Evolutionary conservation across 257 asterid genomes (phyloP), one percentile per base, ranked within the genome.

Genomic region (Euphrasia confusa): DNA sequence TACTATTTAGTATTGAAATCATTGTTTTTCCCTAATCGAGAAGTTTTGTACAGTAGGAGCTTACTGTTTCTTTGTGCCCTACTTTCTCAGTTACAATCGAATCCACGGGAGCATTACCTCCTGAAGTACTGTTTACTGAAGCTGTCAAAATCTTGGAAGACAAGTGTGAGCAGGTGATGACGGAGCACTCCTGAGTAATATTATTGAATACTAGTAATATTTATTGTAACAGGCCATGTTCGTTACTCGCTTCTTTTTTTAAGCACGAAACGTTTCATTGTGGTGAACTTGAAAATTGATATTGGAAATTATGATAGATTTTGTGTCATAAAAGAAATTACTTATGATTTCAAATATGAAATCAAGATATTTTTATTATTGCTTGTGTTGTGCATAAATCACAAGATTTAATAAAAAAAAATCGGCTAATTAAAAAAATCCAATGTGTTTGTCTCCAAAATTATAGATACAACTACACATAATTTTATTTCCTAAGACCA

Each of bases 71-170:
- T 13, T 54, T 10, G n/a, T 24, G 58, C 39, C 33, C 4, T 58
- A 9, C 37, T 72, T 61, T 21, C 30, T 65, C 79, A 91, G 97
- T 89, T 78, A 86, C 86, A 24, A 80, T 92, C 54, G 97, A 92
- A 72, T 92, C 99, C 32, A 83, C 96, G 0, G 96, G 96, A 74
- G 94, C 89, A 42, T 75, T 93, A 54, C 94, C 94, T 35, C 98
- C 99, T 3, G 96, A 89, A 71, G 83, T 64, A 56, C 75, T 93
- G 66, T 89, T 93, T 65, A 82, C 95, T 2, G 99, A 93, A 81
- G 95, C 97, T 14, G 92, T 89, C 68, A 83, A 83, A 86, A 83
- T 87, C 54, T 71, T 93, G 81, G 97, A 89, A 82, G 94, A 83
- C 44, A 89, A 87, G 77, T 86, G 97, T 60, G 88, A 83, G 72